Conservation (phyloP, 805 yeast genomes). For the Starmera dryadoides region DNA sequence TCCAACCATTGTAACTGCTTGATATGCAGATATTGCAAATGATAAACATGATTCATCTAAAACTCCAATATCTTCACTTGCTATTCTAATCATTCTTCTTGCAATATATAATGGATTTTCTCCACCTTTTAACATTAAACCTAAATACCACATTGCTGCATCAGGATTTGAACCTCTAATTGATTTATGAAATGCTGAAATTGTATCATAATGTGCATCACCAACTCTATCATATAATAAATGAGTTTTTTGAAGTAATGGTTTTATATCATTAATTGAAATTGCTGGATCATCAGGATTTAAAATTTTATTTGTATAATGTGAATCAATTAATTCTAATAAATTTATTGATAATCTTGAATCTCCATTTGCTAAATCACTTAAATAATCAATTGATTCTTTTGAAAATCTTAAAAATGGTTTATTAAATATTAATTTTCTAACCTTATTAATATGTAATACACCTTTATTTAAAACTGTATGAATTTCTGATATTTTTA, state of each 20-base stretch:
- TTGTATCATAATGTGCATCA: conserved; percentile 90
- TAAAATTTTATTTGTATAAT: conserved; percentile 18
- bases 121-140: conserved; percentile 86
- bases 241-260: conserved; percentile 40
- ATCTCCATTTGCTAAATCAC: conserved; percentile 79
- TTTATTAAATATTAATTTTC: conserved; percentile 44
- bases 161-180: conserved; percentile 86
- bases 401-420: conserved; percentile 45
- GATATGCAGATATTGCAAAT: conserved; percentile 78
- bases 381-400: conserved; percentile 59
- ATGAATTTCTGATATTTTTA: conserved; percentile 41
- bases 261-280: conserved; percentile 24
- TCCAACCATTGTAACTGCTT: conserved; percentile 85
- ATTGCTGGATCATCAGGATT: not conserved
- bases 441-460: conserved; percentile 46
- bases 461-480: conserved; percentile 53
- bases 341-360: conserved; percentile 78
- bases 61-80: conserved; percentile 90
- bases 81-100: conserved; percentile 87
- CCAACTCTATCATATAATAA: conserved; percentile 79
- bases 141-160: conserved; percentile 83
- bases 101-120: conserved; percentile 90
- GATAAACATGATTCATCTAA: conserved; percentile 80
- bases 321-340: conserved; percentile 64
- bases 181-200: conserved; percentile 92